phyloP scores from a whole-genome alignment of 2,329 filamentous ascomycete genomes.

The Scedosporium minutisporum region DNA sequence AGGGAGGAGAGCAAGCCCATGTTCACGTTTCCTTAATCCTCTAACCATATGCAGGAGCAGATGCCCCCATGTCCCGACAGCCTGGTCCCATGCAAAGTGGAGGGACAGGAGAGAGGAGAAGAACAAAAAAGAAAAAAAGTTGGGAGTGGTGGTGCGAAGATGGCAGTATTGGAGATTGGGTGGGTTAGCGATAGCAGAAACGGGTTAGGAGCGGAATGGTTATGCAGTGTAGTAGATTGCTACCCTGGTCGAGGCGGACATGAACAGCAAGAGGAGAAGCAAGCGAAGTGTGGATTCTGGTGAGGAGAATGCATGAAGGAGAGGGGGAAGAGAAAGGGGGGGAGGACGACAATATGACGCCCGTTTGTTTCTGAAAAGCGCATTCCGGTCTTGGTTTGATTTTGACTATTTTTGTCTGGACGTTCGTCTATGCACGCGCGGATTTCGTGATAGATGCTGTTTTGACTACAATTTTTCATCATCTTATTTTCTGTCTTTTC shows the following conservation, averaged over 20 bases:
- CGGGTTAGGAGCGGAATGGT: not conserved
- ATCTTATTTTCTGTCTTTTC: no score
- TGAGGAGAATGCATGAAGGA: not conserved
- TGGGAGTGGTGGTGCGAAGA: not conserved
- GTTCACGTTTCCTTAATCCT: not conserved
- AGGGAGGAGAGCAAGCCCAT: not conserved
- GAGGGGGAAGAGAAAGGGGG: not conserved
- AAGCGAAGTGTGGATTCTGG: not conserved
- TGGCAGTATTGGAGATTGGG: not conserved
- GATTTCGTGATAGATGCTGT: no score
- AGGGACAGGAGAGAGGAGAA: not conserved
- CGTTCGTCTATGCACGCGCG: no score
- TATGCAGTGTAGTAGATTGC: not conserved
- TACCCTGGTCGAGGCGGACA: not conserved
- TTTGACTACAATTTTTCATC: no score
- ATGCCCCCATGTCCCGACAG: slow-evolving; percentile 4
- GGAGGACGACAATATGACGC: not conserved
- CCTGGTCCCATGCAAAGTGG: slow-evolving; percentile 3
- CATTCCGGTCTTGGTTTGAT: no score
- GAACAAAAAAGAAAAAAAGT: not conserved
- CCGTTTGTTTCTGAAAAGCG: not conserved
- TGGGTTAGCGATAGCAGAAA: not conserved
- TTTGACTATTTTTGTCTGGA: no score
- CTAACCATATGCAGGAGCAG: not conserved
- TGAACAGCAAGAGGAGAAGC: not conserved